Conservation (phyloP, 306 rosid species). For the Astragalus membranaceus region DNA sequence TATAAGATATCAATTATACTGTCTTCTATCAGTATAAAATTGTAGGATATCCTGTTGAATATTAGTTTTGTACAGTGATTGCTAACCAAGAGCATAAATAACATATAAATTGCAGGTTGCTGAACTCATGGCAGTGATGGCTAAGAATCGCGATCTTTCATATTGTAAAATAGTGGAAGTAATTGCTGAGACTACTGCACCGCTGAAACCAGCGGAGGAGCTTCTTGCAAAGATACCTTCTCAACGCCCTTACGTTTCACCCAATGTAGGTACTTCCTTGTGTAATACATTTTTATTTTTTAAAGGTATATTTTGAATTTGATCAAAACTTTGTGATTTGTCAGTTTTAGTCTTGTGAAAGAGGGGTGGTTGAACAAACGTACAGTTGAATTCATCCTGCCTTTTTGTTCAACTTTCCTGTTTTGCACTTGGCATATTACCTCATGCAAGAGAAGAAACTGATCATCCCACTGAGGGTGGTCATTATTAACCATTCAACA, state of each 20-base stretch:
- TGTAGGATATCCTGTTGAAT: neutral
- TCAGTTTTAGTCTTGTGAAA: no score
- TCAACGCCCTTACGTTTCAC: constrained; percentile 43
- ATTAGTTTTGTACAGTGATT: neutral
- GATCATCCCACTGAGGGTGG: no score
- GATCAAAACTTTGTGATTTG: neutral
- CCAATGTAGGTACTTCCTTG: constrained; percentile 44
- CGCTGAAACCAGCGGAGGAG: constrained; percentile 66
- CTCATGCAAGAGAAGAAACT: no score
- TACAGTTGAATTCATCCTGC: no score
- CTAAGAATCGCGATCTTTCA: constrained; percentile 64
- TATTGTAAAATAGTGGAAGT: constrained; percentile 87
- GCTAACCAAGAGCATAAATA: neutral
- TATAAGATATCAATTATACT: neutral
- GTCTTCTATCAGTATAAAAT: neutral
- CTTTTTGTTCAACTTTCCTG: no score
- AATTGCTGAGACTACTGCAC: constrained; percentile 87
- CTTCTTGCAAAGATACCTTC: constrained; percentile 84
- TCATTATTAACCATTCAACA: no score
- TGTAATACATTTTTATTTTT: neutral
- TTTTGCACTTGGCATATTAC: no score
- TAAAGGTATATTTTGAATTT: neutral
- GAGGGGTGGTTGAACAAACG: no score
- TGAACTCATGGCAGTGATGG: constrained; percentile 81
- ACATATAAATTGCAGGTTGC: constrained; percentile 60